Percentiles rank a stretch among this genome's conserved stretches.
Evolutionary conservation across 352 stramenopile genomes (phyloP).

Genomic region (Globisporangium echinulatum): DNA sequence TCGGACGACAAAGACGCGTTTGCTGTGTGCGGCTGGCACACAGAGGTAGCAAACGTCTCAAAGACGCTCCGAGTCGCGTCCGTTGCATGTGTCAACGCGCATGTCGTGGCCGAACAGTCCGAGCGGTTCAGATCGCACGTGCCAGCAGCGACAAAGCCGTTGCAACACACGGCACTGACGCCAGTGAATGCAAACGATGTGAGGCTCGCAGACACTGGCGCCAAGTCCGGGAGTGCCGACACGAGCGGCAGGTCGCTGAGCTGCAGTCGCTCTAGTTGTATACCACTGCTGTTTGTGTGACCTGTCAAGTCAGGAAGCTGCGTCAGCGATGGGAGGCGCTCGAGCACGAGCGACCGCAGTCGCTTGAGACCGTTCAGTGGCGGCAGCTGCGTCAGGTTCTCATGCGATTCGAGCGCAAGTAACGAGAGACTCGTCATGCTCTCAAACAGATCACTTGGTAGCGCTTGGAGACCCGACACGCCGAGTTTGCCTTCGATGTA

Average conservation of each 20-base stretch:
- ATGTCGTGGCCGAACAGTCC: slow-evolving; percentile 14
- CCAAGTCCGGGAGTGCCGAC: slow-evolving; percentile 15
- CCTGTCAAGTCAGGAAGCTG: slow-evolving; percentile 15
- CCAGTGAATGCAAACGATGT: slow-evolving; percentile 9
- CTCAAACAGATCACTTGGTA: slow-evolving; percentile 19
- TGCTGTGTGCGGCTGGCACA: slow-evolving; percentile 10
- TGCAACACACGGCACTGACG: slow-evolving; percentile 21
- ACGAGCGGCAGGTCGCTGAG: slow-evolving; percentile 12
- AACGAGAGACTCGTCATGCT: slow-evolving; percentile 15
- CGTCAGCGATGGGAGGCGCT: slow-evolving; percentile 11
- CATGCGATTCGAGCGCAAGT: slow-evolving; percentile 11
- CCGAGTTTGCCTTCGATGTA: slow-evolving; percentile 10
- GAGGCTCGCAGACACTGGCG: slow-evolving; percentile 9
- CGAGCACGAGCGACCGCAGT: slow-evolving; percentile 17
- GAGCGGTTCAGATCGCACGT: slow-evolving; percentile 19
- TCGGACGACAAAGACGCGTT: slow-evolving; percentile 5
- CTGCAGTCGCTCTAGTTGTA: slow-evolving; percentile 8
- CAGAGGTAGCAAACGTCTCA: slow-evolving; percentile 12
- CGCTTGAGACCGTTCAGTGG: slow-evolving; percentile 11
- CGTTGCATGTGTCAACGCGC: slow-evolving; percentile 4
- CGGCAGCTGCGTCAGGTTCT: slow-evolving; percentile 9
- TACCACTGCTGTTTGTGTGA: not conserved
- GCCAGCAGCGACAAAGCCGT: slow-evolving; percentile 18
- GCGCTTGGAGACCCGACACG: slow-evolving; percentile 7
- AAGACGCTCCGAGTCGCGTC: slow-evolving; percentile 16